These are phyloP conservation scores for Capsaspora owczarzaki DNA, from an alignment of 78 protist genomes.

Conservation along the genomic window DNA sequence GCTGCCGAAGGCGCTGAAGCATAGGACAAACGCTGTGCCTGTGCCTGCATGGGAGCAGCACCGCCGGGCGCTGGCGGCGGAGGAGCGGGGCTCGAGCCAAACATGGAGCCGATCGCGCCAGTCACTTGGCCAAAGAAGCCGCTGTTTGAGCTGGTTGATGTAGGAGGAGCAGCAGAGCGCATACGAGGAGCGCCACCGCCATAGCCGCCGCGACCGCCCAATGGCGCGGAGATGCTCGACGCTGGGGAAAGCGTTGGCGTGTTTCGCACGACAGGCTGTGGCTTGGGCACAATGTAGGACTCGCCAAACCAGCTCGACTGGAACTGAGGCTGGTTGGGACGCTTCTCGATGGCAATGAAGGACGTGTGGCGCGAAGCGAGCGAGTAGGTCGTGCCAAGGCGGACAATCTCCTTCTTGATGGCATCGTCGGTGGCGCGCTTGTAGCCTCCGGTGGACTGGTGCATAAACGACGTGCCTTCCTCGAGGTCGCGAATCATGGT, in stretches of 20 bases:
- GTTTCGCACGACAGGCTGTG: too few relatives aligned
- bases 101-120: neutral
- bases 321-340: too few relatives aligned
- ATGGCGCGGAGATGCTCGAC: too few relatives aligned
- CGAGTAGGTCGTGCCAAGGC: conserved; percentile 17
- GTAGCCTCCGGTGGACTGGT: neutral
- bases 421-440: neutral
- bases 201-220: too few relatives aligned
- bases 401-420: conserved; percentile 18
- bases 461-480: conserved; percentile 12
- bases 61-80: neutral
- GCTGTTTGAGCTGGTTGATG: too few relatives aligned
- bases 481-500: conserved; percentile 39
- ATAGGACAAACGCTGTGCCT: neutral
- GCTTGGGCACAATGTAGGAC: too few relatives aligned
- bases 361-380: conserved; percentile 31
- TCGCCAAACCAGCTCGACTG: too few relatives aligned
- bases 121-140: neutral
- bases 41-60: neutral
- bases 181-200: too few relatives aligned
- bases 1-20: neutral
- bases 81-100: neutral
- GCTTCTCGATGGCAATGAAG: conserved; percentile 43
- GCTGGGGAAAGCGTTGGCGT: too few relatives aligned
- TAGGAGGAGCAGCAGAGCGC: too few relatives aligned